Conservation (phyloP, 108 stramenopile species). For the Nitzschia sp. region DNA sequence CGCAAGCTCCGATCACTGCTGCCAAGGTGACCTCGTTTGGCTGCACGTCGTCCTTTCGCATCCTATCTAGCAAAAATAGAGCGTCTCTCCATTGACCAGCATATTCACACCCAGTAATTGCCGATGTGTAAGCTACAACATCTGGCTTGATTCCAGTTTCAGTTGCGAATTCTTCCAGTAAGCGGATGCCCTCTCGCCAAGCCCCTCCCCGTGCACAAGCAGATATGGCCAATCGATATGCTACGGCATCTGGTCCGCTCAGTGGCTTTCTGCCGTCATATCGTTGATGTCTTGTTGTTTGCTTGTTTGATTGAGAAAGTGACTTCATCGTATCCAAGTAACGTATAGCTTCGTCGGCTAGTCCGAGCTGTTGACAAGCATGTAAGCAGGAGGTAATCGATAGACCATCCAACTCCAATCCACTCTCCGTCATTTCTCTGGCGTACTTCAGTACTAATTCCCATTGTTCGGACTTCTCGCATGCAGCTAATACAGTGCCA, state of each 20-base stretch:
- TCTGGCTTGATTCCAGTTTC: conserved; percentile 41
- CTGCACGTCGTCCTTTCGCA: conserved; percentile 63
- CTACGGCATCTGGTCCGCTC: conserved; percentile 74
- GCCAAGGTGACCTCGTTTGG: conserved; percentile 79
- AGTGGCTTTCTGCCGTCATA: conserved; percentile 52
- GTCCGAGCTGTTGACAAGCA: conserved; percentile 76
- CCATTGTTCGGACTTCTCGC: conserved; percentile 71
- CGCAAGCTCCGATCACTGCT: conserved; percentile 75
- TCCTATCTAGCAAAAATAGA: conserved; percentile 57
- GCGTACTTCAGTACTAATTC: conserved; percentile 54
- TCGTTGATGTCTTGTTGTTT: conserved; percentile 46
- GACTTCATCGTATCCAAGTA: conserved; percentile 73
- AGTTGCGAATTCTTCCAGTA: conserved; percentile 55
- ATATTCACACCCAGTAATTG: conserved; percentile 79
- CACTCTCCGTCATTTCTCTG: conserved; percentile 42
- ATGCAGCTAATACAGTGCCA: conserved; percentile 80
- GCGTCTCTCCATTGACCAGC: conserved; percentile 75
- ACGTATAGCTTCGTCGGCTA: conserved; percentile 60
- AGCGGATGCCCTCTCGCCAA: conserved; percentile 57
- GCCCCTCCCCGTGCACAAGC: conserved; percentile 77
- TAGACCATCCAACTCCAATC: conserved; percentile 61
- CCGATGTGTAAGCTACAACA: conserved; percentile 76
- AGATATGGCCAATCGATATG: conserved; percentile 76
- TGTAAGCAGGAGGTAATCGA: conserved; percentile 66
- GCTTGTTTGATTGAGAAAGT: conserved; percentile 10